Base-by-base conservation (phyloP, 2,329 filamentous ascomycete genomes). In the Microdochium paspali region DNA sequence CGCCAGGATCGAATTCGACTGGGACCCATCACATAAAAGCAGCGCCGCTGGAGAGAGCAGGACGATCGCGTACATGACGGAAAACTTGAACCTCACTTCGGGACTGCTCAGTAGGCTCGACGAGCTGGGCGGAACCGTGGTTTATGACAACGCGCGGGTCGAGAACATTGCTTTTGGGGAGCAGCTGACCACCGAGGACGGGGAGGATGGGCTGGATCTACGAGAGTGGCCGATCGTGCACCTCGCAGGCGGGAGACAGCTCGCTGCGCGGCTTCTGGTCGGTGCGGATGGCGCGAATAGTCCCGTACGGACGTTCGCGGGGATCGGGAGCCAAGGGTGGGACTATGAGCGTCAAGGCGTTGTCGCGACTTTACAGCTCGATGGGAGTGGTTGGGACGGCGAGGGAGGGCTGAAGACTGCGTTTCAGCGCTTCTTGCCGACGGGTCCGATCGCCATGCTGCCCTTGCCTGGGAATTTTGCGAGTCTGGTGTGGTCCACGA, bases 211-310 rank as follows among this genome's bases (percentile, higher is more conserved):
- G 2, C 64, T 86, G 24, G 87, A 98, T 64, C 71, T 98, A 40
- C 82, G 84, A 4, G 81, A 86, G 45, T 98, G 93, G 91, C 93
- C 93, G 0, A 72, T 95, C 12, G 76, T 98, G 3, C 81, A 82
- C 9, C 71, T 97, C 5, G 79, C 81, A 10, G 77, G 78, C 26
- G 84, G 82, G 21, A 77, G 72, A 60, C 71, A 77, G 45, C 73
- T 98, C 24, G 82, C 85, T 28, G 90, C 93, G 1, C 80, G 93
- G 42, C 76, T 98, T 1, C 76, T 98, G 2, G 82, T 98, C 10
- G 93, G 93, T 2, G 94, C 93, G 3, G 93, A 98, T 59, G 93
- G 93, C 15, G 89, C 89, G 39, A 97, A 96, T 65, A 95, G 88
- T 58, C 93, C 91, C 2, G 93, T 98, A 13, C 82, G 93, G 32